Evolutionary conservation across 345 rosid genomes (phyloP), one percentile per base, ranked within the genome.

Genomic region (Lumnitzera littorea): DNA sequence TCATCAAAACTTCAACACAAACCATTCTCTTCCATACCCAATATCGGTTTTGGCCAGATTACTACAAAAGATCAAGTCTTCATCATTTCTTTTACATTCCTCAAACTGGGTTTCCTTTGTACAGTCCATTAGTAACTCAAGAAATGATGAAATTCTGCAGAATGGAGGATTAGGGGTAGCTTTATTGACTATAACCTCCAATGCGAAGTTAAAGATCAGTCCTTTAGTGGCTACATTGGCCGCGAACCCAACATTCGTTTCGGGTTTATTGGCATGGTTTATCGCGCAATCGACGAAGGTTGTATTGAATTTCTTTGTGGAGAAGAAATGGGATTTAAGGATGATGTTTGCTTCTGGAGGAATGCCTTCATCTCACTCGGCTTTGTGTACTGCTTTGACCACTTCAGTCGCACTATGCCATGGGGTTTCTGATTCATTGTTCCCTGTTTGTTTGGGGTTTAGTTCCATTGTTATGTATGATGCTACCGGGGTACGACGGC

Each of bases 341-440:
- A n/a, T 91, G 1, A 4, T 91, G 51, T 86, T 61, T 66, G 82
- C 96, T 29, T 91, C 85, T 55, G 98, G 98, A 64, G 96, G 96
- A 24, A 91, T 91, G 95, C 96, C 98, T 13, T 91, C 98, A 15
- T 89, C 98, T 8, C 98, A 89, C 63, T 86, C 98, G 16, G 95
- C 98, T 60, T 23, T 91, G 24, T 91, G 98, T 53, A 86, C 86
- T 47, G 92, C 96, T 61, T 67, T 89, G 80, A 87, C 98, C n/a
- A 89, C 98, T 11, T 84, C 98, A 4, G 96, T 91, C 13, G 98
- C 96, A 53, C 73, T 91, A 64, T 80, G 89, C 17, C 98, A 91
- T 67, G 98, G 98, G 46, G 83, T 85, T 11, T 84, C 95, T 12
- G 98, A 91, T 69, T 91, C 95, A 0, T 73, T 91, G 27, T 91